Evolutionary conservation across 805 yeast species (phyloP).

Genomic region (Barnettozyma pratensis): DNA sequence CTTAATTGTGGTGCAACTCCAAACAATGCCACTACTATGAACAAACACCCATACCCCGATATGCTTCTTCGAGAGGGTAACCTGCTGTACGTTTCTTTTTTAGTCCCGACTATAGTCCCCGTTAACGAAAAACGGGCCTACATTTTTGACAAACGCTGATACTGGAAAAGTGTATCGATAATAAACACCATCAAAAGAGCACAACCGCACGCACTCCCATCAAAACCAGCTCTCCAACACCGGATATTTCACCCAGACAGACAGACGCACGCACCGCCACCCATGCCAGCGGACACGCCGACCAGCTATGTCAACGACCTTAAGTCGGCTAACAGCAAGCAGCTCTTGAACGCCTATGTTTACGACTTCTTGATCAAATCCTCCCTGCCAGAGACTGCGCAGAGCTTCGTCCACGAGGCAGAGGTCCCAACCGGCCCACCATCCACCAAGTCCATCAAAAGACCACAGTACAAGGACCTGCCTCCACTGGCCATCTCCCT

Average conservation of each 20-base stretch:
- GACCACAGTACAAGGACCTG: constrained; percentile 32
- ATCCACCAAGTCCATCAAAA: constrained; percentile 14
- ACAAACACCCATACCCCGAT: too few species aligned
- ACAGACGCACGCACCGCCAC: neutral
- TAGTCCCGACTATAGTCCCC: neutral
- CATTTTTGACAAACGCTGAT: neutral
- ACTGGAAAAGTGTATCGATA: neutral
- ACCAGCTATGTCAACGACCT: constrained; percentile 21
- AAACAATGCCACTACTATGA: too few species aligned
- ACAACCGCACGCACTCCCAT: neutral
- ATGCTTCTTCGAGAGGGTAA: neutral
- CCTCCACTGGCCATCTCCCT: constrained; percentile 50
- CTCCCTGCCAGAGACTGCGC: constrained; percentile 66
- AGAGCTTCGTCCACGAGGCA: constrained; percentile 70
- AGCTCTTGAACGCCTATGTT: constrained; percentile 73
- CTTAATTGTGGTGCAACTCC: too few species aligned
- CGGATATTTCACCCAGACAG: neutral
- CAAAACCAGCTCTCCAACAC: neutral
- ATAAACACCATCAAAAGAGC: neutral
- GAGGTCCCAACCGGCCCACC: constrained; percentile 39
- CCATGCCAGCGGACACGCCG: constrained; percentile 9
- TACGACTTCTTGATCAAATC: constrained; percentile 81
- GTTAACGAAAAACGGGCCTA: neutral
- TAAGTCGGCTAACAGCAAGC: constrained; percentile 32
- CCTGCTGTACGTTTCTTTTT: neutral